Evolutionary conservation across 2,329 filamentous ascomycete genomes (phyloP), one percentile per base, ranked within the genome.

Genomic region (Lithohypha guttulata): DNA sequence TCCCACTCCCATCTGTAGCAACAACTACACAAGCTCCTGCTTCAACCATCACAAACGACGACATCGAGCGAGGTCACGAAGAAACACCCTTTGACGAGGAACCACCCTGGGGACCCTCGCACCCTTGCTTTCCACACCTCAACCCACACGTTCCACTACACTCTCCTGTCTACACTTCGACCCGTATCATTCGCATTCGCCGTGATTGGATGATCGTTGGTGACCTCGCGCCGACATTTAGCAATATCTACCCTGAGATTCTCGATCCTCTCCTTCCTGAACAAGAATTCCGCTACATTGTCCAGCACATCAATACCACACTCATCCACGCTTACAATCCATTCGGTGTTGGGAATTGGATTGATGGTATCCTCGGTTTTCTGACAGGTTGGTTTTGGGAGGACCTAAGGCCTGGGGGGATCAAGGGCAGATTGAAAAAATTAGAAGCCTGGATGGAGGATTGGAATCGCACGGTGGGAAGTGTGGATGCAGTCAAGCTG

Each of bases 341-440:
- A 0, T 87, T 79, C 57, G 77, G 71, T 39, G 63, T 74, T 52
- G 70, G 84, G 35, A 93, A 93, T 51, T 76, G 87, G 53, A 48
- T 94, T 1, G 91, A 98, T 59, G 75, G 77, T 9, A 58, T 84
- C 8, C 57, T 96, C 50, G 86, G 89, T 2, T 67, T 93, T 3
- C 61, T 86, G 22, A 96, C 91, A 0, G 84, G 89, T 15, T 98
- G 87, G 84, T 54, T 96, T 22, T 96, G 86, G 85, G 91, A 98
- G 43, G 89, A 96, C 56, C 53, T 89, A 15, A 86, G 89, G 2
- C 62, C 84, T 23, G 83, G 83, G 3, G 51, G 49, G 17, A 73
- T 81, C 43, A 96, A 96, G 64, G 65, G 69, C 15, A 72, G 79
- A 40, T 59, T 94, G 31, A 72, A 69, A 40, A 69, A 64, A 7